These are phyloP conservation scores for Cyberlindnera misumaiensis DNA, from an alignment of 805 yeast genomes.

Conservation along the genomic window DNA sequence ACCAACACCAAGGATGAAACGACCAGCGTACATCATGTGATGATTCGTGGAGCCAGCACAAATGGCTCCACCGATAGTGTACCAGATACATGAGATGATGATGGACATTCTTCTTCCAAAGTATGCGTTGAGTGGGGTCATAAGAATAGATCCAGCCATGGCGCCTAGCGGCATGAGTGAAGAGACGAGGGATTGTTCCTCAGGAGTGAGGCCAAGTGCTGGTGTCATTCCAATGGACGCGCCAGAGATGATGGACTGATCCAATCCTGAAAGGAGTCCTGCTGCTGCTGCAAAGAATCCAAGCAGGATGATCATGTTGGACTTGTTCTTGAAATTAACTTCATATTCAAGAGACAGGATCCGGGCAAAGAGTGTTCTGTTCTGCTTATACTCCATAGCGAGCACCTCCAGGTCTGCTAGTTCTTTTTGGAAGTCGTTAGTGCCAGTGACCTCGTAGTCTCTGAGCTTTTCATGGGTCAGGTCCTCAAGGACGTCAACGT, in stretches of 20 bases:
- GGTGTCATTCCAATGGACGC: conserved; percentile 46
- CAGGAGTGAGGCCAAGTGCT: conserved; percentile 32
- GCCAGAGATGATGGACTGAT: conserved; percentile 62
- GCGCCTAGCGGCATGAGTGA: conserved; percentile 68
- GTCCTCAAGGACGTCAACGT: conserved; percentile 5
- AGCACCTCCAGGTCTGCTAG: conserved; percentile 29
- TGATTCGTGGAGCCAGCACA: conserved; percentile 45
- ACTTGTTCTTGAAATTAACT: conserved; percentile 38
- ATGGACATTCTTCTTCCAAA: conserved; percentile 52
- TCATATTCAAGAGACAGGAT: conserved; percentile 30
- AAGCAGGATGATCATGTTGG: conserved; percentile 39
- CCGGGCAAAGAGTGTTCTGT: conserved; percentile 32
- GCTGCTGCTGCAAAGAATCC: conserved; percentile 57
- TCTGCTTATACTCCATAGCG: conserved; percentile 20
- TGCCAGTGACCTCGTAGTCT: conserved; percentile 12
- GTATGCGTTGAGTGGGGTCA: conserved; percentile 50
- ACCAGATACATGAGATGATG: conserved; percentile 50
- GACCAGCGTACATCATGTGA: conserved; percentile 50
- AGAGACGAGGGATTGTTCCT: conserved; percentile 46
- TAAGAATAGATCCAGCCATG: conserved; percentile 51
- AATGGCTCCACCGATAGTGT: conserved; percentile 53
- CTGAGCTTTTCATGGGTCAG: conserved; percentile 11
- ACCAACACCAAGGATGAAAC: conserved; percentile 56
- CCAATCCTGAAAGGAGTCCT: conserved; percentile 60
- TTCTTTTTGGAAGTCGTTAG: conserved; percentile 33